Evolutionary conservation across 2,329 filamentous ascomycete species (phyloP), one percentile per base, ranked within the genome.

Genomic region (Fusarium sp.): DNA sequence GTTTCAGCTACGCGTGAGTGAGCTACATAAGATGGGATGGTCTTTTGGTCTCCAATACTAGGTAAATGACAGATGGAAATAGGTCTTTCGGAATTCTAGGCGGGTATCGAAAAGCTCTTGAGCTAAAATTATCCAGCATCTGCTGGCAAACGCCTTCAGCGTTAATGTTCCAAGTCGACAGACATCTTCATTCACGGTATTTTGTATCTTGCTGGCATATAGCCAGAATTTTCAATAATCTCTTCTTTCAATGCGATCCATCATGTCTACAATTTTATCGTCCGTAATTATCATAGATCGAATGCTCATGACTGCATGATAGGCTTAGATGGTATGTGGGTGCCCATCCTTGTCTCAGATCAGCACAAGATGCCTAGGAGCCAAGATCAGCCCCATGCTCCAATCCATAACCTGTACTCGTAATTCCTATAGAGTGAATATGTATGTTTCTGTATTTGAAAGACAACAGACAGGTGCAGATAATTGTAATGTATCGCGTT

Each of bases 311-410:
- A 44, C 46, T 38, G 37, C 61, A 65, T 60, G 45, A 46, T 23
- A 23, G 23, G 6, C 23, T 30, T 53, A 54, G 26, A 41, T 56
- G 41, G 49, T 45, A 49, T 65, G 60, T 57, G 59, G 51, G 58
- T 64, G 61, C 31, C 16, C 33, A 65, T 65, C 62, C 62, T 65
- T 65, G 62, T 65, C 62, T 65, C 60, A 65, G 62, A 65, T 65
- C 62, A 53, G 54, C 54, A 60, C 59, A 47, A 49, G 34, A 47
- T 65, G 10, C 26, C 34, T 40, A 55, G 23, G 31, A 53, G 61
- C 54, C 61, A 65, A 60, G 60, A 26, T 26, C 31, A 30, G 40
- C 23, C 45, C 60, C 61, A 53, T 65, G 46, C 46, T 38, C 57
- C 23, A 26, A 50, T 50, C n/a, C 26, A 16, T 47, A 6, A 40